phyloP scores from a whole-genome alignment of 1,284 basidiomycete species.

The Schizophyllum commune region DNA sequence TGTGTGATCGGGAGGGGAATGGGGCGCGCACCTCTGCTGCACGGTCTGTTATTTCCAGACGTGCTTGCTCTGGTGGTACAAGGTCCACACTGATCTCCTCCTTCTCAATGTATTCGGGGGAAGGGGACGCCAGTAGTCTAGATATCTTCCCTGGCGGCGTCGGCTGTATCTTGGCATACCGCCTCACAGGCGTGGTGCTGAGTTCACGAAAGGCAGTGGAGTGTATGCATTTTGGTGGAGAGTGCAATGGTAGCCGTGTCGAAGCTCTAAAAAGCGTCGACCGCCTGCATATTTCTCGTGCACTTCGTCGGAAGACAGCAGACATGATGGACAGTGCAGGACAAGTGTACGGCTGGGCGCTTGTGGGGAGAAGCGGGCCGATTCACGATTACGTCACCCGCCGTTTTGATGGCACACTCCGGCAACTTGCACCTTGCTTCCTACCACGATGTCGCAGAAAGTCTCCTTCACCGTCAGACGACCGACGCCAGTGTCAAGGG shows the following conservation, averaged over 20 bases:
- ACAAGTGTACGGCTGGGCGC: not conserved
- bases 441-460: slow-evolving; percentile 31
- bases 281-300: not conserved
- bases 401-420: not conserved
- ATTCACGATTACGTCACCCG: too few relatives aligned
- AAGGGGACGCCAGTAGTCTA: slow-evolving; percentile 35
- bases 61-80: slow-evolving; percentile 35
- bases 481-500: slow-evolving; percentile 55
- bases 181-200: not conserved
- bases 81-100: slow-evolving; percentile 52
- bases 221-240: not conserved
- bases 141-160: slow-evolving; percentile 32
- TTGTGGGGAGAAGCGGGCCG: too few relatives aligned
- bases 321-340: not conserved
- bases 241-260: not conserved
- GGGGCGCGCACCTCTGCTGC: slow-evolving; percentile 55
- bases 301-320: not conserved
- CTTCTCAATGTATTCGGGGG: slow-evolving; percentile 38
- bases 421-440: not conserved
- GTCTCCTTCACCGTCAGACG: slow-evolving; percentile 71
- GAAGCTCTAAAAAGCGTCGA: not conserved
- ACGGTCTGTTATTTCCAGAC: slow-evolving; percentile 54
- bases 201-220: not conserved
- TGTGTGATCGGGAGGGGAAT: not conserved
- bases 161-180: not conserved